Base-by-base conservation (phyloP, 2,329 filamentous ascomycete species). In the Cladorrhinum sp. region DNA sequence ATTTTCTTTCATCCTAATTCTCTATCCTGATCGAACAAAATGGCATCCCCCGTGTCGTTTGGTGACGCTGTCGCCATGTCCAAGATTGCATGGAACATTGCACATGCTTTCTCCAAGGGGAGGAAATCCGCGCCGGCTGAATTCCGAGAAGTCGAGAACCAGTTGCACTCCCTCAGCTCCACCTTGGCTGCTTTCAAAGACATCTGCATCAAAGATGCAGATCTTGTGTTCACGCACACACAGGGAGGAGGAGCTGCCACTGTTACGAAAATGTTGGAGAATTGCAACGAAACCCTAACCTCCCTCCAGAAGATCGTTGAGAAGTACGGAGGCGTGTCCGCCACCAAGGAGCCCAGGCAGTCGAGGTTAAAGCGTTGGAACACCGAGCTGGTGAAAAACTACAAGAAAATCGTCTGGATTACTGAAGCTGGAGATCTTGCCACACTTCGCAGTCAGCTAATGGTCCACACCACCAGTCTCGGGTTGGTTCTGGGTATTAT, bases 141-240 rank as follows among this genome's bases (percentile, higher is more conserved):
- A 53, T 72, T 73, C 50, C 62, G 64, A 24, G 70, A 72, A 54
- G 64, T 73, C 21, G 70, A 73, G 48, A 70, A 68, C 60, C 69
- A 73, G 51, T 59, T 73, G 2, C 70, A 69, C 53, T 68, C 68
- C 2, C 65, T 73, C 39, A 71, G 66, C 23, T 61, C 69, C 2
- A 69, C 68, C 12, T 64, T 73, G n/a, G 61, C 66, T 2, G 64
- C 67, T 2, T 61, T 69, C 26, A 42, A 57, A 12, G 57, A 61
- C 21, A 51, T 48, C 20, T 55, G 26, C 28, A 46, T 39, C 14
- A n/a, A 4, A 8, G 57, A 59, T 21, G 4, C 33, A 2, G 33
- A 36, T 36, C 3, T 36, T 9, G 33, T 3, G 8, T 10, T 36
- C 4, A 36, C 33, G 8, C 33, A 36, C 26, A n/a, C n/a, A n/a